Conservation (phyloP, 2,329 filamentous ascomycete species). For the Periconia macrospinosa region DNA sequence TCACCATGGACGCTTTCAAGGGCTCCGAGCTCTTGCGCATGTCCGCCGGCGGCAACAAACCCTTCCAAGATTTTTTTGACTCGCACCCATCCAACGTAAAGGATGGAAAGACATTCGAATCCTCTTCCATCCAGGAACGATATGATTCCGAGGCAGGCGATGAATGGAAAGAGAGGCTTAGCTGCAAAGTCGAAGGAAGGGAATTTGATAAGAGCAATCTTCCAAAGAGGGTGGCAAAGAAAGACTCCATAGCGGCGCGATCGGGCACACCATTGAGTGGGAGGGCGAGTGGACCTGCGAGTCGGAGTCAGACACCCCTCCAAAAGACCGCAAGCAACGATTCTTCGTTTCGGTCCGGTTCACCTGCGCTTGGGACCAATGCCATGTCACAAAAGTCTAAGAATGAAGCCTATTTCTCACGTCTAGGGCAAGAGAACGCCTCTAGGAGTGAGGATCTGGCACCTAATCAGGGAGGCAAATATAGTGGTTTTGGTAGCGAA, state of each 20-base stretch:
- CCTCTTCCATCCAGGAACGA: slow-evolving; percentile 84
- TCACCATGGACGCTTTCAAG: slow-evolving; percentile 99
- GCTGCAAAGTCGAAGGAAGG: slow-evolving; percentile 81
- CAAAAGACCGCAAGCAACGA: slow-evolving; percentile 39
- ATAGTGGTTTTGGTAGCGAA: slow-evolving; percentile 83
- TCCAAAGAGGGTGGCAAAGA: slow-evolving; percentile 52
- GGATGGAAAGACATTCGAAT: slow-evolving; percentile 67
- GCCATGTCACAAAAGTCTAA: slow-evolving; percentile 55
- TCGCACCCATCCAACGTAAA: slow-evolving; percentile 49
- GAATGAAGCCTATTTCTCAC: slow-evolving; percentile 90
- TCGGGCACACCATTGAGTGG: slow-evolving; percentile 36
- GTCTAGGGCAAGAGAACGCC: slow-evolving; percentile 81
- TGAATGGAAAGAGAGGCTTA: slow-evolving; percentile 90
- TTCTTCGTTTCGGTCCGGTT: slow-evolving; percentile 35
- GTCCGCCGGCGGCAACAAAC: slow-evolving; percentile 86
- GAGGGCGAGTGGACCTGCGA: slow-evolving; percentile 37
- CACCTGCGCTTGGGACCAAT: slow-evolving; percentile 43
- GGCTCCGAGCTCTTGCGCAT: slow-evolving; percentile 88
- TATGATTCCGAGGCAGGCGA: slow-evolving; percentile 90
- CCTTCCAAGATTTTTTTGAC: slow-evolving; percentile 87
- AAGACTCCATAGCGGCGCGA: slow-evolving; percentile 26
- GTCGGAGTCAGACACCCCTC: slow-evolving; percentile 44
- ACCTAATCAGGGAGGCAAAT: slow-evolving; percentile 91
- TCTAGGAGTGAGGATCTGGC: slow-evolving; percentile 71
- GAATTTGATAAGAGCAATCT: slow-evolving; percentile 76